Conservation (phyloP, 106 monocot genomes). For the Dioscorea dumetorum region DNA sequence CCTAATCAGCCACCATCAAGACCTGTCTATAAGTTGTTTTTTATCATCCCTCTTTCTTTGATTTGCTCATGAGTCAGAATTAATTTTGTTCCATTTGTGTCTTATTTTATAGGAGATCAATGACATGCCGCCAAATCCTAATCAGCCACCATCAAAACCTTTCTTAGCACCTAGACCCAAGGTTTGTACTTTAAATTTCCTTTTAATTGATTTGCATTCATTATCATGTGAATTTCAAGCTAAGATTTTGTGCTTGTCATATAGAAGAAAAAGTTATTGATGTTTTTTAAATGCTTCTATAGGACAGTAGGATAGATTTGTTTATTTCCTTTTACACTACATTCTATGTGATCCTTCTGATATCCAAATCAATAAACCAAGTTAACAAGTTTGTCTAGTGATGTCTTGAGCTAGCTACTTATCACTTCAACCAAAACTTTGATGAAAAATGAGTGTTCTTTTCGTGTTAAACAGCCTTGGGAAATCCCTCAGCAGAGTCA, state of each 20-base stretch:
- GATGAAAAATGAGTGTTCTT: too few species aligned
- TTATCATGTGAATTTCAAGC: neutral
- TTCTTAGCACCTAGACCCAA: conserved; percentile 42
- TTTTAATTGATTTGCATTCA: neutral
- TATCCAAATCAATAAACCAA: too few species aligned
- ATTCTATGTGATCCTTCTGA: too few species aligned
- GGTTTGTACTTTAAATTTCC: conserved; percentile 19
- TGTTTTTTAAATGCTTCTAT: too few species aligned
- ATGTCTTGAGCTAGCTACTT: too few species aligned
- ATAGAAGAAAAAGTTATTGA: too few species aligned
- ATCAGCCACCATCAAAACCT: conserved; percentile 47
- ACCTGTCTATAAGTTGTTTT: conserved; percentile 9
- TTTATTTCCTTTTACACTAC: too few species aligned
- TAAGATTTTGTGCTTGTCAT: too few species aligned
- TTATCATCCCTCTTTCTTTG: neutral
- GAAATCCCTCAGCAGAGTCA: conserved; percentile 17
- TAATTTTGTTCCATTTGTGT: neutral
- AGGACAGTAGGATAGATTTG: too few species aligned
- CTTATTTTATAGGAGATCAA: conserved; percentile 43
- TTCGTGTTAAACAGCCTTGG: conserved; percentile 26
- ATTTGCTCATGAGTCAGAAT: neutral
- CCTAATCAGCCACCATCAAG: conserved; percentile 48
- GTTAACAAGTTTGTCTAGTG: too few species aligned
- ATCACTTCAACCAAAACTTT: too few species aligned
- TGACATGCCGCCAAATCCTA: conserved; percentile 61